A percentile compares a stretch with the other conserved stretches of the same genome.
Evolutionary conservation across 805 yeast species (phyloP).

Genomic region (Wickerhamomyces chambardii): DNA sequence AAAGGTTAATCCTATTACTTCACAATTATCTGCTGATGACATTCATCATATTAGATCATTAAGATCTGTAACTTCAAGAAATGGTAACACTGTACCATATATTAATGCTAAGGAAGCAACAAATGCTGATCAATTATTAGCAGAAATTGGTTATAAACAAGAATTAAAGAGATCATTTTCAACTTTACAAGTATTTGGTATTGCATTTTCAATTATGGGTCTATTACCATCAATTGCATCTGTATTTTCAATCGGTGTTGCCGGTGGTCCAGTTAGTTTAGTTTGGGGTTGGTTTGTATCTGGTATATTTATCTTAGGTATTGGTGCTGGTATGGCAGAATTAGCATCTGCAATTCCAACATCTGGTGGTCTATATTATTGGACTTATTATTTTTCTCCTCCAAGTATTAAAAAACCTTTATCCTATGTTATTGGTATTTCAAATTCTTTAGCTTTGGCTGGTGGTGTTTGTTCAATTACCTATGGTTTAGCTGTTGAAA

Average conservation of each 20-base stretch:
- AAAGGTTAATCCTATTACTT: not conserved
- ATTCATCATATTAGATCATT: not conserved
- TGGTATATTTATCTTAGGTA: conserved; percentile 39
- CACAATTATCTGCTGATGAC: not conserved
- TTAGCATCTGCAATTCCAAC: conserved; percentile 60
- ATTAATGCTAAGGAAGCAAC: conserved; percentile 14
- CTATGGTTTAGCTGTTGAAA: conserved; percentile 52
- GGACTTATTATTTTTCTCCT: conserved; percentile 58
- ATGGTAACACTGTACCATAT: conserved; percentile 5
- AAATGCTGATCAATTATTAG: conserved; percentile 9
- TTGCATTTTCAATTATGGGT: conserved; percentile 62
- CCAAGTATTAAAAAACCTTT: conserved; percentile 33
- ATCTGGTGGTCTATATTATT: conserved; percentile 60
- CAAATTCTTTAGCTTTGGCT: conserved; percentile 56
- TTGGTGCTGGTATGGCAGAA: conserved; percentile 52
- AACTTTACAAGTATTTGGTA: conserved; percentile 53
- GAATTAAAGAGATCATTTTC: conserved; percentile 51
- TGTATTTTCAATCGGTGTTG: conserved; percentile 34
- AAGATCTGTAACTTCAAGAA: not conserved
- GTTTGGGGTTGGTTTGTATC: conserved; percentile 67
- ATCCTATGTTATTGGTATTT: conserved; percentile 52
- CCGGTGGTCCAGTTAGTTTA: conserved; percentile 48
- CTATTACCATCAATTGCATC: conserved; percentile 52
- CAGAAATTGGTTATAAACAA: conserved; percentile 51
- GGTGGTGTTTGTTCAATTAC: conserved; percentile 58